Percentiles rank a stretch among this genome's conserved stretches.
These are phyloP conservation scores for Trichosporon sp. DNA, from an alignment of 1,284 basidiomycete species.

Conservation along the genomic window DNA sequence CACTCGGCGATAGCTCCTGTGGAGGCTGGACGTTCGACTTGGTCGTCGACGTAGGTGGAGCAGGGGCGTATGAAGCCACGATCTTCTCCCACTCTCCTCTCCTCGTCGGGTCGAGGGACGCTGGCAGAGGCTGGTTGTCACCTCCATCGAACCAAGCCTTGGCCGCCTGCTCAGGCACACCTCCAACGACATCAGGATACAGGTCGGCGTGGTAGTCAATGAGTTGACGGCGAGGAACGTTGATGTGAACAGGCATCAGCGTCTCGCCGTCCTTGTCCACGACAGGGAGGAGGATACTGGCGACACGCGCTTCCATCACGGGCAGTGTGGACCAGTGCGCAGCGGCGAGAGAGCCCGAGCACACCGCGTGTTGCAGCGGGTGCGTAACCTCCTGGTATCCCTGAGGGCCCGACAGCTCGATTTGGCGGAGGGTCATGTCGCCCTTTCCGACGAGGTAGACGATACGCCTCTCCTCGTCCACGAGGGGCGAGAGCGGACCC, in stretches of 20 bases:
- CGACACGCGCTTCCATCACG: constrained; percentile 59
- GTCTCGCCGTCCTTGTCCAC: constrained; percentile 52
- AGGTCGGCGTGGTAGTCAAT: constrained; percentile 59
- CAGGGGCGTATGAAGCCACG: background rate
- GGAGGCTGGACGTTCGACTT: background rate
- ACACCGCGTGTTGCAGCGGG: constrained; percentile 45
- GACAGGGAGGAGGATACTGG: constrained; percentile 50
- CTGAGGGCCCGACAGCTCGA: constrained; percentile 52
- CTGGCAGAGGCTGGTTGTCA: constrained; percentile 40
- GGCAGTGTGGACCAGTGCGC: constrained; percentile 48
- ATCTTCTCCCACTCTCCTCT: constrained; percentile 41
- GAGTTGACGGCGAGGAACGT: constrained; percentile 57
- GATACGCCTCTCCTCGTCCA: constrained; percentile 55
- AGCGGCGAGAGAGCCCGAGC: constrained; percentile 48
- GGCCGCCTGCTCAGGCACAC: constrained; percentile 51
- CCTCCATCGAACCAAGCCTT: constrained; percentile 52
- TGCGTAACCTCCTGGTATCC: constrained; percentile 52
- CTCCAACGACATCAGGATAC: constrained; percentile 51
- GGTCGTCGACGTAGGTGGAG: background rate
- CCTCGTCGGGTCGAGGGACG: constrained; percentile 46
- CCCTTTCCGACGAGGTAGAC: constrained; percentile 56
- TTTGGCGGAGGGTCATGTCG: constrained; percentile 57
- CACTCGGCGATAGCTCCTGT: constrained; percentile 11
- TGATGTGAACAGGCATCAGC: constrained; percentile 53
- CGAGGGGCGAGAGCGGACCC: constrained; percentile 51